Percentiles rank a stretch among this genome's conserved stretches.
Evolutionary conservation across 208 protist species (phyloP).

Genomic region (Balamuthia mandrillaris): DNA sequence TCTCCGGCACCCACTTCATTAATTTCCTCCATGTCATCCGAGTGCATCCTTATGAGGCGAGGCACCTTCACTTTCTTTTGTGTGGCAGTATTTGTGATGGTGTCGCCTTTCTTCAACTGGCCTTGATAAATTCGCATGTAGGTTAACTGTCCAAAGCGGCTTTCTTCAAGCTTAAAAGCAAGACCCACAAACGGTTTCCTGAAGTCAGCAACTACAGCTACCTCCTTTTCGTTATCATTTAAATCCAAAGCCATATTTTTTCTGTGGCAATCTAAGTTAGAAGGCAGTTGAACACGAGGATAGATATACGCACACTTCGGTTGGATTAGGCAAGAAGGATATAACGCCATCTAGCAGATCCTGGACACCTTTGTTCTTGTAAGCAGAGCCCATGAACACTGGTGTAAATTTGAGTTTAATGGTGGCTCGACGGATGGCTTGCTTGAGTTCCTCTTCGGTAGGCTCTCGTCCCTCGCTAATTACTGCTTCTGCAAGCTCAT

Average conservation of each 20-base stretch:
- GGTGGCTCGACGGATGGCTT: conserved; percentile 82
- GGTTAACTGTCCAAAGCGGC: conserved; percentile 92
- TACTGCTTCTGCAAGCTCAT: conserved; percentile 88
- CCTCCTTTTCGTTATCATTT: conserved; percentile 57
- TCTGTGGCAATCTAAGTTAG: too few species aligned
- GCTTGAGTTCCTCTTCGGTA: conserved; percentile 82
- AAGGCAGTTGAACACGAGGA: too few species aligned
- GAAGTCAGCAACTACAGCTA: conserved; percentile 80
- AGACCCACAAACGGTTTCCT: conserved; percentile 89
- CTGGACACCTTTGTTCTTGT: conserved; percentile 98
- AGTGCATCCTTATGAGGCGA: conserved; percentile 96
- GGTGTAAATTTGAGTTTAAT: conserved; percentile 93
- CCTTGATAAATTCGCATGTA: conserved; percentile 98
- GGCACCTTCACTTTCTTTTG: conserved; percentile 80
- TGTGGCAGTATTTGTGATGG: conserved; percentile 44
- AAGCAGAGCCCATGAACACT: conserved; percentile 92
- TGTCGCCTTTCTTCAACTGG: conserved; percentile 80
- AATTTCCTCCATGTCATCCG: conserved; percentile 87
- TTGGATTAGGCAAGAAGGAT: conserved; percentile 92
- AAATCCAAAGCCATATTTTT: conserved; percentile 67
- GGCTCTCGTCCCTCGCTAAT: conserved; percentile 84
- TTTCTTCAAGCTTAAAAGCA: conserved; percentile 97
- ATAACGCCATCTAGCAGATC: conserved; percentile 93
- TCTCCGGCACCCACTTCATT: conserved; percentile 82
- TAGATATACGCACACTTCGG: conserved; percentile 82